Conservation (phyloP, 148 eudicot genomes). For the Pharnaceum exiguum region DNA sequence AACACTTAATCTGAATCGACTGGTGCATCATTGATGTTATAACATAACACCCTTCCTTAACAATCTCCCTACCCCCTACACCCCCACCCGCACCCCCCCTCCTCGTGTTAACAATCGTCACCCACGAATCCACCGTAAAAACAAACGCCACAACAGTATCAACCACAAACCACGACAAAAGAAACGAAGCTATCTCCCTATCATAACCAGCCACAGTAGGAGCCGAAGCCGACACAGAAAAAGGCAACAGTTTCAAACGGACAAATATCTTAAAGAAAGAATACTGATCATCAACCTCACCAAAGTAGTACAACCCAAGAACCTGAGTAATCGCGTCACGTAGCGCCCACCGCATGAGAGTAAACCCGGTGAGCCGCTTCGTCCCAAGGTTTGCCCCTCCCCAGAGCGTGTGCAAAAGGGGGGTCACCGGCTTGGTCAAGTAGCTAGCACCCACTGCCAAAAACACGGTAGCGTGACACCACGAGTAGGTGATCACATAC, state of each 20-base stretch:
- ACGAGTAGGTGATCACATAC: slow-evolving; percentile 70
- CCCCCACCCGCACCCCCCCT: no score
- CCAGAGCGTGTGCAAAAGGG: slow-evolving; percentile 42
- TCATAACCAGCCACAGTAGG: slow-evolving; percentile 61
- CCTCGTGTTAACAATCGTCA: slow-evolving; percentile 69
- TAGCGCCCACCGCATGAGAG: slow-evolving; percentile 88
- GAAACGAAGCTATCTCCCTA: slow-evolving; percentile 55
- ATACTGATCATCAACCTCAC: slow-evolving; percentile 83
- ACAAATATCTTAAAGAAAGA: slow-evolving; percentile 73
- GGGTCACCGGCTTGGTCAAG: slow-evolving; percentile 41
- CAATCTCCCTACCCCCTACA: slow-evolving; percentile 78
- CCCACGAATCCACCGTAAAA: slow-evolving; percentile 81
- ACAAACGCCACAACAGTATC: slow-evolving; percentile 63
- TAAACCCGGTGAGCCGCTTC: slow-evolving; percentile 64
- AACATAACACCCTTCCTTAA: slow-evolving; percentile 72
- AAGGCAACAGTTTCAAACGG: slow-evolving; percentile 86
- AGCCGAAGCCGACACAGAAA: slow-evolving; percentile 48
- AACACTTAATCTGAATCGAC: slow-evolving; percentile 61
- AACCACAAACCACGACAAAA: slow-evolving; percentile 64
- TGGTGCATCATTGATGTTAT: slow-evolving; percentile 52
- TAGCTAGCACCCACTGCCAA: slow-evolving; percentile 55
- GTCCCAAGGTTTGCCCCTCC: slow-evolving; percentile 66
- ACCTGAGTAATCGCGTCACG: slow-evolving; percentile 78
- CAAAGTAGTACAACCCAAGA: slow-evolving; percentile 75
- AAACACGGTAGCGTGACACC: slow-evolving; percentile 69